phyloP scores from a whole-genome alignment of 495 filamentous ascomycete species.

The Jackrogersella multiformis region DNA sequence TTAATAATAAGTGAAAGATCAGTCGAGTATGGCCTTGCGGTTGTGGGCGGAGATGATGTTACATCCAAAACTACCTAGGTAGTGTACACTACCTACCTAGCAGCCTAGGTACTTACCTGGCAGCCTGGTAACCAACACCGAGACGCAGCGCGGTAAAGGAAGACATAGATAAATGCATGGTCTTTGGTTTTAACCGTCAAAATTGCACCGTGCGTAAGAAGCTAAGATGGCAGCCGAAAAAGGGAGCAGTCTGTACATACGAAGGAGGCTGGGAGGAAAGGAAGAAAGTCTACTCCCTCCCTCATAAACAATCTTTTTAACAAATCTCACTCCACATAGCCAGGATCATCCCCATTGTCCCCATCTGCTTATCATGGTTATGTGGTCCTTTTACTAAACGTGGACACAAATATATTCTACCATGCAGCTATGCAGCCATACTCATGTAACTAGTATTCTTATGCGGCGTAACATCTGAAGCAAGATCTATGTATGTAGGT shows the following conservation, averaged over 20 bases:
- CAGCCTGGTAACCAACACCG: neutral
- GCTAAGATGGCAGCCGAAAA: neutral
- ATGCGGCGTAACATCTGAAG: conserved; percentile 7
- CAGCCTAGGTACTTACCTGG: too few species aligned
- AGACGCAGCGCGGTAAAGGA: neutral
- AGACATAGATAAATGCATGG: neutral
- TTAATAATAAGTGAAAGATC: neutral
- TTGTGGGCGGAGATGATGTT: conserved; percentile 2
- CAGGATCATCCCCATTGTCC: neutral
- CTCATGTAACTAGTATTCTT: neutral
- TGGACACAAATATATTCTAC: conserved; percentile 5
- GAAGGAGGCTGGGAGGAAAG: too few species aligned
- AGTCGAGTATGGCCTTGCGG: neutral
- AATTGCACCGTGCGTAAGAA: neutral
- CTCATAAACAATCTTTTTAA: neutral
- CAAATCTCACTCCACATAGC: conserved; percentile 2
- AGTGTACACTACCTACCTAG: too few species aligned
- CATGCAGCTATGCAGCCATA: too few species aligned
- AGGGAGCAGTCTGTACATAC: too few species aligned
- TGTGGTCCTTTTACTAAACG: neutral
- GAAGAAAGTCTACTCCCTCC: too few species aligned
- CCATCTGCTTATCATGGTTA: neutral
- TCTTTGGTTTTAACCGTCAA: neutral
- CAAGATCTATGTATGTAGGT: conserved; percentile 26
- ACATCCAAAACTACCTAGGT: neutral